Conservation (phyloP, 169 alveolate species). For the Plasmodium falciparum region DNA sequence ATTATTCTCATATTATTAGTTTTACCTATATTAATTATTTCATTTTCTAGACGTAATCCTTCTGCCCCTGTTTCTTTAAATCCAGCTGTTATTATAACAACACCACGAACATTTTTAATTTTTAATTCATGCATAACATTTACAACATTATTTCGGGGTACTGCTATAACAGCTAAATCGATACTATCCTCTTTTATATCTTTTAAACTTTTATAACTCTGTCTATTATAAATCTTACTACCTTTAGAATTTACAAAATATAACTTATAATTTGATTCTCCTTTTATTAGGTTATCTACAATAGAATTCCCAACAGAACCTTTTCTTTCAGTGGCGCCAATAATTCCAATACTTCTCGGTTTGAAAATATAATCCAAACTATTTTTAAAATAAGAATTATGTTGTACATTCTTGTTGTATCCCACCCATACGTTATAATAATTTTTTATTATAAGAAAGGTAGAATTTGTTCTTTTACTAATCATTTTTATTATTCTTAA, state of each 20-base stretch:
- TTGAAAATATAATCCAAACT: constrained; percentile 49
- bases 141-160: constrained; percentile 79
- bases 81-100: constrained; percentile 85
- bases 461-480: no score
- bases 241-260: constrained; percentile 80
- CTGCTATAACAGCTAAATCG: constrained; percentile 83
- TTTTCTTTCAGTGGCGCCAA: constrained; percentile 84
- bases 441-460: neutral
- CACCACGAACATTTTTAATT: constrained; percentile 78
- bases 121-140: constrained; percentile 79
- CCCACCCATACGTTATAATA: constrained; percentile 62
- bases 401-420: constrained; percentile 56
- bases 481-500: no score
- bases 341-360: constrained; percentile 81
- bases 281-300: constrained; percentile 74
- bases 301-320: constrained; percentile 83
- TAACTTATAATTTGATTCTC: constrained; percentile 73
- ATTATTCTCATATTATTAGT: constrained; percentile 78
- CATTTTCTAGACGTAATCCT: constrained; percentile 78
- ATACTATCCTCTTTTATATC: constrained; percentile 61
- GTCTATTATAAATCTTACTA: constrained; percentile 68
- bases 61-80: constrained; percentile 84
- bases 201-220: constrained; percentile 64
- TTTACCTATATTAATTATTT: constrained; percentile 77
- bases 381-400: constrained; percentile 23